phyloP scores from a whole-genome alignment of 2,329 filamentous ascomycete species.

The Thelonectria discophora region DNA sequence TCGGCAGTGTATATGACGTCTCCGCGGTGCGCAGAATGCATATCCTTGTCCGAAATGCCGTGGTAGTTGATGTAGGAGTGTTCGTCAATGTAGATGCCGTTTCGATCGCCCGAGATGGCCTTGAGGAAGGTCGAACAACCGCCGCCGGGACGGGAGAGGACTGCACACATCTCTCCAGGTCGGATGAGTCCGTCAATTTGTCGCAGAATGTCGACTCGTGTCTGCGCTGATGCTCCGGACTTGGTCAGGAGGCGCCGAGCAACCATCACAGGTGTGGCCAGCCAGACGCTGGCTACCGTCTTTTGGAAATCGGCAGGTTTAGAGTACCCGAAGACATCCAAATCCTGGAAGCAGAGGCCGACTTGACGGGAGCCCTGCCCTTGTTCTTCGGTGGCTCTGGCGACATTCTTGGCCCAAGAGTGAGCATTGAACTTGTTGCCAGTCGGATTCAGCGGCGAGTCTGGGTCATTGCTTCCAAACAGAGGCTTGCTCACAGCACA shows the following conservation, averaged over 20 bases:
- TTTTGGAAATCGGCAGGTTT: constrained; percentile 19
- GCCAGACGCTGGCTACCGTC: constrained; percentile 12
- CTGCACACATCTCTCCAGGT: constrained; percentile 18
- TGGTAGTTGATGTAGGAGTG: constrained; percentile 18
- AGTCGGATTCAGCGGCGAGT: constrained; percentile 12
- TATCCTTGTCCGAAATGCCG: constrained; percentile 10
- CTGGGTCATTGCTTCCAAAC: not conserved
- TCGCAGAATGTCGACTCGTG: constrained; percentile 6
- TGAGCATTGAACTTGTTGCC: constrained; percentile 1
- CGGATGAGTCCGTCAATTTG: constrained; percentile 10
- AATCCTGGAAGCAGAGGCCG: constrained; percentile 16
- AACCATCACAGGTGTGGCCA: constrained; percentile 4
- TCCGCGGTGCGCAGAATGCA: constrained; percentile 11
- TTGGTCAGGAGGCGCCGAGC: constrained; percentile 3
- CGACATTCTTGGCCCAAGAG: constrained; percentile 5
- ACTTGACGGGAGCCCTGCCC: constrained; percentile 13
- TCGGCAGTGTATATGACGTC: constrained; percentile 17
- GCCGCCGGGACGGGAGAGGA: constrained; percentile 4
- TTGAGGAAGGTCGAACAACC: constrained; percentile 19
- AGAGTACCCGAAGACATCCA: constrained; percentile 15
- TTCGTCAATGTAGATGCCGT: constrained; percentile 4
- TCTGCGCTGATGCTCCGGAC: not conserved
- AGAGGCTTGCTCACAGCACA: not conserved
- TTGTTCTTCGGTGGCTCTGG: not conserved
- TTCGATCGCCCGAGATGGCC: constrained; percentile 9